A percentile compares a stretch with the other conserved stretches of the same genome.
Evolutionary conservation across 306 rosid genomes (phyloP).

Genomic region (Dryas octopetala): DNA sequence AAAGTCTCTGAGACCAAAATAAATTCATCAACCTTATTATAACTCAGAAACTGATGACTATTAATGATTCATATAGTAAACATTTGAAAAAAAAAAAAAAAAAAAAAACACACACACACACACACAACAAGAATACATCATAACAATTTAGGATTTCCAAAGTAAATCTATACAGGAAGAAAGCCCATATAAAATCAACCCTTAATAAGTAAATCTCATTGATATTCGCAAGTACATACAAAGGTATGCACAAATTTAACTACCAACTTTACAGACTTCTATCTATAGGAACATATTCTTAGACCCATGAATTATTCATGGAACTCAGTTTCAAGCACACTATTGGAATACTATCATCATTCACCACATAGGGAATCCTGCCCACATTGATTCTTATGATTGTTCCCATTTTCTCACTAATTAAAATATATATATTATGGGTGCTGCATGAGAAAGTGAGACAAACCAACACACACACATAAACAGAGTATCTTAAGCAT

Average conservation of each 20-base stretch:
- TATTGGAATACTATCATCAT: neutral
- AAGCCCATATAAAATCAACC: neutral
- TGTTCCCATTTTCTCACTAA: neutral
- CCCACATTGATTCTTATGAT: neutral
- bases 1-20: constrained; percentile 40
- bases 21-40: neutral
- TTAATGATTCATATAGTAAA: neutral
- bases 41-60: neutral
- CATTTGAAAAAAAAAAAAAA: neutral
- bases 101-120: neutral
- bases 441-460: neutral
- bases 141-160: neutral
- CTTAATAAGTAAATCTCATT: neutral
- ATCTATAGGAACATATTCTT: neutral
- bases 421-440: neutral
- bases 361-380: neutral
- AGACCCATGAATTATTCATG: neutral
- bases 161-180: neutral
- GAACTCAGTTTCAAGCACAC: neutral
- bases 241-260: neutral
- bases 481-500: neutral
- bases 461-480: neutral
- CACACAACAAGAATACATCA: neutral
- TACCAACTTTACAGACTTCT: neutral
- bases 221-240: neutral